phyloP scores from a whole-genome alignment of 352 stramenopile genomes.

The Pythium phragmitis region DNA sequence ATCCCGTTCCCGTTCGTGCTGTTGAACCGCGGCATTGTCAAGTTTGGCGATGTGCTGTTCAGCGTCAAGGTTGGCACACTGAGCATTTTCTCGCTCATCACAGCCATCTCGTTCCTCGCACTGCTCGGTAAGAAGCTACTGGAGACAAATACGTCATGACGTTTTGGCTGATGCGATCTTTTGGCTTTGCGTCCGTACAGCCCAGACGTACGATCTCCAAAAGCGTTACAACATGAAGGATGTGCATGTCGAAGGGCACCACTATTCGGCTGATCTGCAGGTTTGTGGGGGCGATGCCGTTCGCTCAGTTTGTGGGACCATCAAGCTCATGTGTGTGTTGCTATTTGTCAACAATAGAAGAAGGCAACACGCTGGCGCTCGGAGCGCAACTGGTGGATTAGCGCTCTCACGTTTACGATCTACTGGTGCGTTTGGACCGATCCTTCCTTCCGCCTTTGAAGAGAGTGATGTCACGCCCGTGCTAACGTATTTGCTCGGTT shows the following conservation, averaged over 20 bases:
- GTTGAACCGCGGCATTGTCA: constrained; percentile 68
- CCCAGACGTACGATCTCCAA: constrained; percentile 78
- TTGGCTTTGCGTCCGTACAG: constrained; percentile 20
- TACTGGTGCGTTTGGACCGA: constrained; percentile 53
- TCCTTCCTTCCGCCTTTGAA: too few species aligned
- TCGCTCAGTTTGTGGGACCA: too few species aligned
- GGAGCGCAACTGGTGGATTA: constrained; percentile 87
- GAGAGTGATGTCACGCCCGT: too few species aligned
- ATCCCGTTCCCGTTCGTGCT: constrained; percentile 67
- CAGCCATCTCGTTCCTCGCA: constrained; percentile 67
- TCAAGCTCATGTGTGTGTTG: background rate
- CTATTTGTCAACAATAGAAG: constrained; percentile 35
- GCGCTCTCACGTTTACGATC: constrained; percentile 80
- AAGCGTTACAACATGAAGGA: constrained; percentile 57
- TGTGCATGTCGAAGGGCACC: constrained; percentile 38
- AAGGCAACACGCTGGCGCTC: constrained; percentile 74
- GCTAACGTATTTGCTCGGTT: too few species aligned
- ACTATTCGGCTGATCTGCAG: constrained; percentile 76
- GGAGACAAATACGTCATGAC: background rate
- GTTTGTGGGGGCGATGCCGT: constrained; percentile 20
- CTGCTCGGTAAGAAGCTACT: constrained; percentile 27
- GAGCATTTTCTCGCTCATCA: constrained; percentile 76
- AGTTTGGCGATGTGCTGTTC: constrained; percentile 72
- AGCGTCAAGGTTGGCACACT: constrained; percentile 73
- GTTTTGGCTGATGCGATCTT: background rate